Conservation (phyloP, 164 flowering plant species). For the Nelumbo lutea region DNA sequence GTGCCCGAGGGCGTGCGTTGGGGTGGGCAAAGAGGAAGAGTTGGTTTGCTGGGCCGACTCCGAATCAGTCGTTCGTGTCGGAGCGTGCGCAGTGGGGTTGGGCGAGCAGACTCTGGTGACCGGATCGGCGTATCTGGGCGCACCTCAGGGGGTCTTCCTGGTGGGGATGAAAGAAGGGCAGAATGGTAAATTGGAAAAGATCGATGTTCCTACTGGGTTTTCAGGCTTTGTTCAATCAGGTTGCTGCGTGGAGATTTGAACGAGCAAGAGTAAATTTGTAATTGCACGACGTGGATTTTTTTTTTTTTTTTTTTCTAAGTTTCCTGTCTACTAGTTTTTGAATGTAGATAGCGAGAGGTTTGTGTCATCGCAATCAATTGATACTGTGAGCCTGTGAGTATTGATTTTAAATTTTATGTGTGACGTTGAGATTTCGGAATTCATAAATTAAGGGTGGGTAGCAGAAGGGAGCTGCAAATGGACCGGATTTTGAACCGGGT, state of each 20-base stretch:
- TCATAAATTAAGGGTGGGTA: no score
- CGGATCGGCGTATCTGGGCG: constrained; percentile 42
- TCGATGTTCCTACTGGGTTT: constrained; percentile 30
- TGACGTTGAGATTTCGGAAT: no score
- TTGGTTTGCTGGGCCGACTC: constrained; percentile 36
- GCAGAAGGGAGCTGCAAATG: no score
- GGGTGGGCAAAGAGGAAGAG: constrained; percentile 36
- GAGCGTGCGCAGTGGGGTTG: constrained; percentile 27
- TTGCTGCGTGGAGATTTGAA: constrained; percentile 44
- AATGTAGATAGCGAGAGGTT: no score
- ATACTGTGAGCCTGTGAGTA: no score
- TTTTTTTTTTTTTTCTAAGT: no score
- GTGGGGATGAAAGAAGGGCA: constrained; percentile 21
- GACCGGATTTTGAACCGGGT: no score
- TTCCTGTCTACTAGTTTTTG: no score
- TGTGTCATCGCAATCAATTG: no score
- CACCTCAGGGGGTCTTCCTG: constrained; percentile 29
- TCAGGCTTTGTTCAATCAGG: constrained; percentile 56
- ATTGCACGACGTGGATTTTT: no score
- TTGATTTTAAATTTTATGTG: no score
- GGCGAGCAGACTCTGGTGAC: constrained; percentile 25
- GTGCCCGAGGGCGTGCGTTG: constrained; percentile 54
- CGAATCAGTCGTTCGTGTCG: constrained; percentile 28
- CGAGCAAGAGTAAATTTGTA: no score
- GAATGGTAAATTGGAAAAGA: constrained; percentile 27